Evolutionary conservation across 768 basidiomycete genomes (phyloP).

Genomic region (Xanthoconium stramineum): DNA sequence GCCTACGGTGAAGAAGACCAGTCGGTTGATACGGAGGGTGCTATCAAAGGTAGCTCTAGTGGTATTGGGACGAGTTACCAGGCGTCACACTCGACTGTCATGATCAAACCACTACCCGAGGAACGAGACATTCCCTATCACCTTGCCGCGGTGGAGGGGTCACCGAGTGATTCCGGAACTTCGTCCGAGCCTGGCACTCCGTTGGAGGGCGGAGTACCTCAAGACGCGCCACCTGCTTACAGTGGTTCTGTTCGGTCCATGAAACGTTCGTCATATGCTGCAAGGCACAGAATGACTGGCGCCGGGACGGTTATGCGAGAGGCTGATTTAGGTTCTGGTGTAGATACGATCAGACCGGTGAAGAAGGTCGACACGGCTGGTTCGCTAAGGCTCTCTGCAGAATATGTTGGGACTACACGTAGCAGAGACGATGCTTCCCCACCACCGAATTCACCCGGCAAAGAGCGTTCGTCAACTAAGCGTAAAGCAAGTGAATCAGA

Average conservation of each 20-base stretch:
- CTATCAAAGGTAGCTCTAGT: slow-evolving; percentile 56
- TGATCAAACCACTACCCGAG: slow-evolving; percentile 48
- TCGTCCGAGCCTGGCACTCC: slow-evolving; percentile 39
- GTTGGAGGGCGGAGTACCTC: slow-evolving; percentile 31
- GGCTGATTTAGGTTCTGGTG: slow-evolving; percentile 82
- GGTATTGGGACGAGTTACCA: slow-evolving; percentile 50
- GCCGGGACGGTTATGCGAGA: slow-evolving; percentile 73
- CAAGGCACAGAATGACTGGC: slow-evolving; percentile 57
- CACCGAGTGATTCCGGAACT: slow-evolving; percentile 39
- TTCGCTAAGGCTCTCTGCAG: slow-evolving; percentile 73
- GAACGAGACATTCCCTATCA: slow-evolving; percentile 44
- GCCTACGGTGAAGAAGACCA: slow-evolving; percentile 45
- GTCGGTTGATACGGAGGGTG: slow-evolving; percentile 60
- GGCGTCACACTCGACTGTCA: slow-evolving; percentile 68
- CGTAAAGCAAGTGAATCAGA: slow-evolving; percentile 52
- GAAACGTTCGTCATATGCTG: slow-evolving; percentile 77
- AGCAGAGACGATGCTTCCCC: slow-evolving; percentile 47
- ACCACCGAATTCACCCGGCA: slow-evolving; percentile 45
- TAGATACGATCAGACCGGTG: slow-evolving; percentile 89
- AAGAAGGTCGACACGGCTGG: slow-evolving; percentile 85
- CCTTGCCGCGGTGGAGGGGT: slow-evolving; percentile 32
- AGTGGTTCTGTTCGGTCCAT: slow-evolving; percentile 59
- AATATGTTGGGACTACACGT: slow-evolving; percentile 73
- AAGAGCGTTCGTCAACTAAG: slow-evolving; percentile 40
- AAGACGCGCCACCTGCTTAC: slow-evolving; percentile 74